Evolutionary conservation across 164 flowering plant species (phyloP), one percentile per base, ranked within the genome.

Genomic region (Stephania japonica): DNA sequence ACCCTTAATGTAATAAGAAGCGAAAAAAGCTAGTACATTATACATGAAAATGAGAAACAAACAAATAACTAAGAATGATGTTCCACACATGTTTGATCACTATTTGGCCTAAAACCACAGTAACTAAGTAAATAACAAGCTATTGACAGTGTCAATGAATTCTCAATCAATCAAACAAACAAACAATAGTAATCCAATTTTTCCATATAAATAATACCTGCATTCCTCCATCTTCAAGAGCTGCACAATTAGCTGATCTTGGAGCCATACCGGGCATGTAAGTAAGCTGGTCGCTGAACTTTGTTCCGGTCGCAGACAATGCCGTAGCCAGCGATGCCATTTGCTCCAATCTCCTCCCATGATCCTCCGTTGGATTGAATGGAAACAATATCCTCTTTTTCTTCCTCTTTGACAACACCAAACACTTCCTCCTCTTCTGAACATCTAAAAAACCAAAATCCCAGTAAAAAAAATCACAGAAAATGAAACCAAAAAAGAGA

Each of bases 251-350:
- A 0, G 92, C 93, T 0, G 93, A 87, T 68, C 84, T 82, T 2
- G 88, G 90, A 71, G 99, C 98, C 97, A 91, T 90, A 67, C 92
- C 89, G 0, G 84, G 84, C 79, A 79, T 63, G 71, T 93, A 95
- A 18, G 93, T 88, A 7, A 95, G 97, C 77, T 87, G 86, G 75
- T 95, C 84, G 68, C 90, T 88, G 83, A 89, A 95, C 76, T 85
- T 75, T 0, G 98, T 80, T 3, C 87, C 82, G 0, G 94, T 87
- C 13, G 92, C 84, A 14, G 72, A 85, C 85, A 93, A 78, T 19
- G 99, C 97, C 1, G 97, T 90, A 0, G 99, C 99, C 53, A 93
- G 73, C 24, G 99, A 93, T 2, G 92, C 89, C 99, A 95, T 93
- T 77, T 93, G 97, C 70, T 87, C 80, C 77, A 91, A 72, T 73